Base-by-base conservation (phyloP, 1,139 yeast genomes). In the Debaryomyces coudertii region DNA sequence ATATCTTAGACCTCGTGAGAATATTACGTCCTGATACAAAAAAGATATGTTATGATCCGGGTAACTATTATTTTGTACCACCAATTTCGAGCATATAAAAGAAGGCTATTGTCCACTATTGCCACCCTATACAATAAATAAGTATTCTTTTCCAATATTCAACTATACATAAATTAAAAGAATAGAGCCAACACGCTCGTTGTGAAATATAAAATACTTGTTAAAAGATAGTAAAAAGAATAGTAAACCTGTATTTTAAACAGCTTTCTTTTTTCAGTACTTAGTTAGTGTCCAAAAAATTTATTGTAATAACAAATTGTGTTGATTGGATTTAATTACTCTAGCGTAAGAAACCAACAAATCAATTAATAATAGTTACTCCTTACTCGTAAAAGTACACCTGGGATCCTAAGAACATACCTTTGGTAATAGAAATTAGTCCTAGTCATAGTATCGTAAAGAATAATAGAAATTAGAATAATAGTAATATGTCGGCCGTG, bases 401-500 rank as follows among this genome's bases (percentile, higher is more conserved):
- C 23, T 14, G 39, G 40, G 34, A 35, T n/a, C 33, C 36, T 41
- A 29, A 38, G 24, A 42, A 41, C 31, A 34, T 24, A 34, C 30
- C 22, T 27, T 33, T 39, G 30, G 30, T 28, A 11, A 29, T 38
- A 38, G 36, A 28, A 31, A 38, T 33, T 27, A 24, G 36, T 29
- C 15, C 31, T 35, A 36, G 48, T 41, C 40, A 29, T 40, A 42
- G 38, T 35, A 40, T 42, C 39, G 34, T 36, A 41, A 42, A 34
- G 16, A 29, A 36, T 20, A 34, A 43, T 24, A 30, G 30, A 44
- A 29, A 34, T 42, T 24, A 30, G 30, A 44, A 29, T 27, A 33
- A 43, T 24, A 38, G 20, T 28, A 45, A 30, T n/a, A 69, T 68
- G 73, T 61, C 72, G 28, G 66, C 63, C 14, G 63, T 75, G 57